A percentile compares a stretch with the other conserved stretches of the same genome.
These are phyloP conservation scores for Rhizodiscina lignyota DNA, from an alignment of 495 filamentous ascomycete genomes.

Conservation along the genomic window DNA sequence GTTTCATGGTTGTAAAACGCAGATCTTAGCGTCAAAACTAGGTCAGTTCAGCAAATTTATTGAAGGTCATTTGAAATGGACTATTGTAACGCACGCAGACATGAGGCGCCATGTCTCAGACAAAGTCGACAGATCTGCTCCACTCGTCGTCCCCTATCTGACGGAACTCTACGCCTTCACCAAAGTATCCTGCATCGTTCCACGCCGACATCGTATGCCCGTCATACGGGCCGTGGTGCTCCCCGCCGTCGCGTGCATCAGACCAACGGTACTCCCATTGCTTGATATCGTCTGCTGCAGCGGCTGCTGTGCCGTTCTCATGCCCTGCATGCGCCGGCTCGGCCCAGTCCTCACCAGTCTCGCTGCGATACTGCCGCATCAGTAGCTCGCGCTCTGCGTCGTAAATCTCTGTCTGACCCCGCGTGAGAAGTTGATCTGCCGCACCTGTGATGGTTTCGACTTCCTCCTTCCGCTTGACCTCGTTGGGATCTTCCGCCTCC, in stretches of 20 bases:
- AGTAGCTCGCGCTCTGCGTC: conserved; percentile 75
- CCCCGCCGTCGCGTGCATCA: conserved; percentile 67
- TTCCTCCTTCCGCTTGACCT: conserved; percentile 46
- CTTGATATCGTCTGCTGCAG: conserved; percentile 14
- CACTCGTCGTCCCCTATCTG: conserved; percentile 42
- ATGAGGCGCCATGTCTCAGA: too few relatives aligned
- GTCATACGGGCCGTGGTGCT: conserved; percentile 76
- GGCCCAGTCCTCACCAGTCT: conserved; percentile 85
- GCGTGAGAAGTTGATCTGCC: conserved; percentile 65
- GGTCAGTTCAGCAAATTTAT: too few relatives aligned
- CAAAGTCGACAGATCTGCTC: conserved; percentile 42
- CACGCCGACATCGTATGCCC: conserved; percentile 70
- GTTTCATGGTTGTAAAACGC: too few relatives aligned
- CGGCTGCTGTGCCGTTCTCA: conserved; percentile 6
- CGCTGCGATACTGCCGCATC: conserved; percentile 65
- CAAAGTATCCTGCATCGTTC: conserved; percentile 85
- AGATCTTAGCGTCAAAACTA: too few relatives aligned
- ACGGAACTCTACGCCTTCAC: conserved; percentile 80
- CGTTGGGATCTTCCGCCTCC: conserved; percentile 44
- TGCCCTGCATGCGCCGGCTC: conserved; percentile 28
- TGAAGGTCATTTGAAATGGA: too few relatives aligned
- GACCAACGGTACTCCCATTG: conserved; percentile 91
- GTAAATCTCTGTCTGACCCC: conserved; percentile 76
- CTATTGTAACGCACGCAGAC: too few relatives aligned
- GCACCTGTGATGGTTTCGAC: conserved; percentile 77